Evolutionary conservation across 2,329 filamentous ascomycete species (phyloP), one percentile per base, ranked within the genome.

Genomic region (Penicillium sp.): DNA sequence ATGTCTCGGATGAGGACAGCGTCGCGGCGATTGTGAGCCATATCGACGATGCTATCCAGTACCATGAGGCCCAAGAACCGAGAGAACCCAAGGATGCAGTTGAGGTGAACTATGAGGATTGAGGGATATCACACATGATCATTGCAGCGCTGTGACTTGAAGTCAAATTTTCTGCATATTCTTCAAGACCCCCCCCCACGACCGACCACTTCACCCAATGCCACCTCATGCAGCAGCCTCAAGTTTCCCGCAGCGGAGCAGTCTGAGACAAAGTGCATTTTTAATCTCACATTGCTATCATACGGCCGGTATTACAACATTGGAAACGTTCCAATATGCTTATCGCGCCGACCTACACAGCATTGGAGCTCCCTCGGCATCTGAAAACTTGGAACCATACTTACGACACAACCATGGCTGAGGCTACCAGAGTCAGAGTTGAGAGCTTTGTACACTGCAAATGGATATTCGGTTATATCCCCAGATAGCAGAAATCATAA

Each of bases 41-140:
- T 76, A 94, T 97, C 66, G 92, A 97, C 72, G 91, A 97, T 76
- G 90, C 90, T 29, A 94, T 96, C 64, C 92, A 96, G 72, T 97
- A 85, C 73, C 90, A 96, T 70, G 92, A 97, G 73, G 90, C 92
- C 13, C 92, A 97, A 72, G 92, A 97, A 74, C 92, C 92, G 9
- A 87, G 84, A 67, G 92, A 97, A 72, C 88, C 91, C 6, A 83
- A 84, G 54, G 88, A 91, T 61, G 82, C 84, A 47, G 79, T 83
- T 59, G 83, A 86, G 38, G 77, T 79, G 53, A 76, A 81, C 39
- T 80, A 75, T 68, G 77, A 80, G 60, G 77, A 80, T 57, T 67
- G 66, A 68, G 58, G 54, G 57, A 52, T 68, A 51, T 21, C 16
- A 31, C 21, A 21, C 5, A 8, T 53, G 49, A 47, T 39, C 16